Conservation (phyloP, 2,329 filamentous ascomycete species). For the Cladophialophora bantiana region DNA sequence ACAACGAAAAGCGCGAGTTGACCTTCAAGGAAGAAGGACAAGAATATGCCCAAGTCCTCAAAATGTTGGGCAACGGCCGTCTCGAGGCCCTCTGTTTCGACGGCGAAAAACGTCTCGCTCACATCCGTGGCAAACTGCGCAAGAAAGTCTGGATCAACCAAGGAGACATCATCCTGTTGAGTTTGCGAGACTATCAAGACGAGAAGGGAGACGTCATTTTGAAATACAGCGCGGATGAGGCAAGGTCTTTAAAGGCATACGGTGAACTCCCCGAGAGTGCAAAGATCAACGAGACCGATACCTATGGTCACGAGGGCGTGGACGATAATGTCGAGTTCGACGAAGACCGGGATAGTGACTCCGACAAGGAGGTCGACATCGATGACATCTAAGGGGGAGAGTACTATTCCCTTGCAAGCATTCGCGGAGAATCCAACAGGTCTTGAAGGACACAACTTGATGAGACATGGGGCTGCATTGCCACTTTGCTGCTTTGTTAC, state of each 20-base stretch:
- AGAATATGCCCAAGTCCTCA: constrained; percentile 86
- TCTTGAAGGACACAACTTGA: constrained; percentile 10
- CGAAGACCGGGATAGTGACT: constrained; percentile 76
- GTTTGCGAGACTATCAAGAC: constrained; percentile 90
- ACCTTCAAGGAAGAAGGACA: constrained; percentile 99
- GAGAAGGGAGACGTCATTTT: constrained; percentile 92
- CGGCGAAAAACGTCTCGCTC: constrained; percentile 81
- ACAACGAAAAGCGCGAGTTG: constrained; percentile 98
- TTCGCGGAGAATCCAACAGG: neutral
- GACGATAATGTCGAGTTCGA: constrained; percentile 99
- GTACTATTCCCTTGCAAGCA: constrained; percentile 17
- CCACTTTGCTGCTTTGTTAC: neutral
- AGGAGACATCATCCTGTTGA: constrained; percentile 89
- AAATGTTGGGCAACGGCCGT: constrained; percentile 96
- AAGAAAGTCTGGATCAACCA: constrained; percentile 99
- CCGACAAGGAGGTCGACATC: constrained; percentile 76
- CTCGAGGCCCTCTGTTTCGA: constrained; percentile 96
- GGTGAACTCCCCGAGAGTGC: constrained; percentile 95
- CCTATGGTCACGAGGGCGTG: constrained; percentile 87
- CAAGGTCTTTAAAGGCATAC: constrained; percentile 92
- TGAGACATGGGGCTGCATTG: constrained; percentile 7
- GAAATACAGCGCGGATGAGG: constrained; percentile 96
- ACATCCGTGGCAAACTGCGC: constrained; percentile 93
- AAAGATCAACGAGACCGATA: constrained; percentile 99
- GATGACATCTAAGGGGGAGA: constrained; percentile 79